Base-by-base conservation (phyloP, 2,329 filamentous ascomycete genomes). In the Aspergillus aculeatus region DNA sequence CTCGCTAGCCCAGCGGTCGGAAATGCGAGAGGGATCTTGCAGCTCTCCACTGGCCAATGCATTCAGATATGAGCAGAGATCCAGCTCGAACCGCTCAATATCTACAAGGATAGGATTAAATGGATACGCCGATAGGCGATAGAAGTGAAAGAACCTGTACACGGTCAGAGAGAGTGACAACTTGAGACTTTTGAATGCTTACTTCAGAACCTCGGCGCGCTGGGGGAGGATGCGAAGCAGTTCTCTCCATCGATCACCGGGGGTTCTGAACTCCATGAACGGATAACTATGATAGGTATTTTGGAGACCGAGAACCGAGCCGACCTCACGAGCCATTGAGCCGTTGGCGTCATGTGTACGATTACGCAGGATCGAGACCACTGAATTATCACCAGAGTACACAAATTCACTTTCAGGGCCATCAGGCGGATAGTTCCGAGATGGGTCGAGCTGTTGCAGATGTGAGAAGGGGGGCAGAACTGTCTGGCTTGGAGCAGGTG, bases 21-120 rank as follows among this genome's bases (percentile, higher is more conserved):
- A 64, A 24, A 70, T 66, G 2, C 50, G 63, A 2, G 62, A 56
- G 4, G 56, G 41, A 19, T 70, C 58, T 2, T 58, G 61, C 6
- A 71, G 47, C 19, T 71, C 69, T 0, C 69, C 70, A 0, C 62
- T 47, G 0, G 70, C 65, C 31, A 68, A 63, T 0, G 67, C 65
- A 56, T 68, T 68, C 9, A 74, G 62, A 54, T 71, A 73, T 0
- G 62, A 63, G 56, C 71, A 73, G 2, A 73, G 35, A n/a, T 73
- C 68, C 0, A 62, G 61, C 44, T 74, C 71, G 49, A 73, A 73
- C 0, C 65, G 63, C 47, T 72, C 69, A 24, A 74, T 65, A 31
- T 74, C 71, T 3, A 67, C 60, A 0, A 74, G 38, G 2, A 72
- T 70, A 2, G 71, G 71, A 38, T 73, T 74, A 50, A 72, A 73